Evolutionary conservation across 345 rosid genomes (phyloP), one percentile per base, ranked within the genome.

Genomic region (Linum tenue): DNA sequence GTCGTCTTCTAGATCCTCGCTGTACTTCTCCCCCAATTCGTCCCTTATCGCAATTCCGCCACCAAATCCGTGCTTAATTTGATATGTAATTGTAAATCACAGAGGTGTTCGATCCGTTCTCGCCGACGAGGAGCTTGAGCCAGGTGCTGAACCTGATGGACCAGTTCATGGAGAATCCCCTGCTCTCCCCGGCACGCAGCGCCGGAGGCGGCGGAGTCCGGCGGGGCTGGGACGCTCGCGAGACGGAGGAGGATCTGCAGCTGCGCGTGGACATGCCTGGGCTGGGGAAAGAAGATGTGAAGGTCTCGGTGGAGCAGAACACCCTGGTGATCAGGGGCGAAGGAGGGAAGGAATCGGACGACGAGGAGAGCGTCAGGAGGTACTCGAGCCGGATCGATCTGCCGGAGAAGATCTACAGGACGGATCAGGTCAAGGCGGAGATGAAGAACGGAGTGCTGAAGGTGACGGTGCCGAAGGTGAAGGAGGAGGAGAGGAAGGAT

Each of bases 391-490:
- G 84, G 70, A 68, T 84, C 31, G 77, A 74, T 0, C 60, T 86
- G 75, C 79, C 84, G 0, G 71, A 67, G 17, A 77, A 82, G 41
- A 17, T 68, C 2, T 81, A 60, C 72, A 79, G 63, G 76, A 68
- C 72, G 0, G 86, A 83, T 22, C 71, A 79, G 75, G 86, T 90
- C 5, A 84, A 77, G 73, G 95, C 98, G 15, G 96, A 89, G 86
- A 87, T 92, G 96, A 92, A 84, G 81, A 82, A 92, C 38, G 98
- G 96, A 0, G 96, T 89, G 58, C 56, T 92, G 76, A 87, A 78
- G 70, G 85, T 92, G 43, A 75, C 73, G n/a, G 79, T 92, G 67
- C 91, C 98, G 0, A 92, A 89, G 86, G 78, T 83, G 35, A 83
- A 87, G 65, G 87, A 83, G 12, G 82, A 84, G 11, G 91, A 85